These are phyloP conservation scores for Thelephora aurantiotincta DNA, from an alignment of 768 basidiomycete genomes.

Conservation along the genomic window DNA sequence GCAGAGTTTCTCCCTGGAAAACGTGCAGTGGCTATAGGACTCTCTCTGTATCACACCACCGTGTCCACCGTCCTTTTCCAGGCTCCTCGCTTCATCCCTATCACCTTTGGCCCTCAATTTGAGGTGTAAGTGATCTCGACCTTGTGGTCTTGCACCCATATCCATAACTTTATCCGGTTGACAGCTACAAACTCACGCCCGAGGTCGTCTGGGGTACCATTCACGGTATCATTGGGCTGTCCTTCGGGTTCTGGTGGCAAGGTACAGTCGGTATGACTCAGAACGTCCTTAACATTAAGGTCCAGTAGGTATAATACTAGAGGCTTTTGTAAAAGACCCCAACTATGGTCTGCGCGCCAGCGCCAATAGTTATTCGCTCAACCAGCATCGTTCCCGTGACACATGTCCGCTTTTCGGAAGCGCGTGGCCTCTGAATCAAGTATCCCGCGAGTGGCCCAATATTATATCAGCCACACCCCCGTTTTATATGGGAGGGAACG, in stretches of 20 bases:
- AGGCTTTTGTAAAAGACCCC: too few species aligned
- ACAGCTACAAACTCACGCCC: conserved; percentile 50
- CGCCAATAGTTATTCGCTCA: too few species aligned
- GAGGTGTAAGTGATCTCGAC: conserved; percentile 40
- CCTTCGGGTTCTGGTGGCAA: conserved; percentile 78
- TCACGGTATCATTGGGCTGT: conserved; percentile 59
- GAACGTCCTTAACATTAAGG: conserved; percentile 7
- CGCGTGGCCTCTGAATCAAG: too few species aligned
- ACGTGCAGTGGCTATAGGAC: conserved; percentile 63
- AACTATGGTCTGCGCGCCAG: too few species aligned
- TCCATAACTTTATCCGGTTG: background rate
- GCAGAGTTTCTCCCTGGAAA: conserved; percentile 77
- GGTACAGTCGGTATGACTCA: conserved; percentile 33
- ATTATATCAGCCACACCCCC: too few species aligned
- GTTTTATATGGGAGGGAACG: too few species aligned
- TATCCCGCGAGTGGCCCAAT: too few species aligned
- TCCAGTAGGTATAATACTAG: background rate
- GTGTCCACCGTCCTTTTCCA: conserved; percentile 64
- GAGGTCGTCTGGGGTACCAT: conserved; percentile 59
- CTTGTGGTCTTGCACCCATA: background rate
- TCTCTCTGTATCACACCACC: conserved; percentile 64
- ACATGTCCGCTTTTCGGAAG: too few species aligned
- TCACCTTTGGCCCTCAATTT: conserved; percentile 42
- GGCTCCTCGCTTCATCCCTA: conserved; percentile 68
- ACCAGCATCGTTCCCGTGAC: too few species aligned